Base-by-base conservation (phyloP, 2,329 filamentous ascomycete genomes). In the Ceratocystis cacaofunesta region DNA sequence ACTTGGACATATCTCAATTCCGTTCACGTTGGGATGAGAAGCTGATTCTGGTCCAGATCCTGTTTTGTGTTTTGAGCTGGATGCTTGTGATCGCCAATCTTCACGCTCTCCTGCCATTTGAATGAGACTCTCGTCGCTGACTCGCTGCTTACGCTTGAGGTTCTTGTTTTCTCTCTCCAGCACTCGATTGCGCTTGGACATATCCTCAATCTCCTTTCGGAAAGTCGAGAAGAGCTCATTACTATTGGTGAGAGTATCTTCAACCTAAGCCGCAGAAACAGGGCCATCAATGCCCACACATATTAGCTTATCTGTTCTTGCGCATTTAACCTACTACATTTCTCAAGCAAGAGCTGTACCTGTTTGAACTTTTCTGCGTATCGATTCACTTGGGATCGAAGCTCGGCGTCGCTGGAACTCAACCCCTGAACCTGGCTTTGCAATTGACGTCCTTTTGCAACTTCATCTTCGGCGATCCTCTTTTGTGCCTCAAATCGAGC, bases 341-440 rank as follows among this genome's bases (percentile, higher is more conserved):
- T 19, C 6, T 28, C 68, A 28, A 17, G 30, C 25, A 52, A 28
- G 36, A 68, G 65, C 75, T 82, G 76, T 84, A 96, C 92, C 89
- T 99, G 94, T 79, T 97, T 97, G 78, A 97, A 97, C 78, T 97
- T 99, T 74, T 99, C 94, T 30, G 96, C 92, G 72, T 99, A 99
- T 71, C 96, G 92, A 74, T 96, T 97, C 71, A 99, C 85, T 76
- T 99, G 94, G 71, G 90, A 95, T 68, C 94, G 82, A 65, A 99
- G 81, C 75, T 97, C 92, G 17, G 89, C 88, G 76, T 99, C 94
- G 8, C 92, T 97, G 76, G 96, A 94, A 44, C 91, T 94, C 74
- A 97, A 96, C 1, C 91, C 95, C 70, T 92, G 90, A 28, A 97
- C 91, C 76, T 99, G 94, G 44, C 85, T 82, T 70, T 94, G 96